Evolutionary conservation across 2,329 filamentous ascomycete genomes (phyloP), one percentile per base, ranked within the genome.

Genomic region (Colletotrichum cereale): DNA sequence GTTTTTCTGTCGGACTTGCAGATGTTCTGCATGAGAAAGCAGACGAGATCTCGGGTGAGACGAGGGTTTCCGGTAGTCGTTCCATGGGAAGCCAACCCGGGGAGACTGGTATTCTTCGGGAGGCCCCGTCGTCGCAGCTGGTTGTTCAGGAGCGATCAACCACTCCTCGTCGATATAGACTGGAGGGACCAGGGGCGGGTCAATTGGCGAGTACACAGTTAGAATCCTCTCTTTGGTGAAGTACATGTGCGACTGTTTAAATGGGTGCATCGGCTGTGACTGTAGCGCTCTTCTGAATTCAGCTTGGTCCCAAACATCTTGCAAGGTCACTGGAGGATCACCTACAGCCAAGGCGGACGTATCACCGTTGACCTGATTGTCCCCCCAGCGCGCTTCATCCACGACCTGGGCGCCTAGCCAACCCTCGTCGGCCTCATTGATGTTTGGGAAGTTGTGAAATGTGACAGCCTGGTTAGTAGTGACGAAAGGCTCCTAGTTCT

Each of bases 401-500:
- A 62, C 38, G 12, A 38, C 11, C 11, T 29, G 63, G 40, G 11
- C 7, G 10, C 14, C 24, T 53, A 47, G 29, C 29, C 26, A 26
- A 31, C n/a, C 16, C 36, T 36, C 61, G 10, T 55, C 21, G 26
- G 21, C 36, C 12, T 44, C 11, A 16, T 36, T 36, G 10, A 8
- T 31, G n/a, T 29, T 36, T 2, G 14, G n/a, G 21, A 16, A 29
- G 40, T 31, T 31, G 34, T 18, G 29, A 61, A 34, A 21, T 34
- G 26, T n/a, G 44, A 31, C 48, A 36, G 58, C 24, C 57, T 63
- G 47, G 38, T 12, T 52, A 31, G 53, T 40, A 44, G 26, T 63
- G 58, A 42, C 40, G 34, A 38, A 26, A 63, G 31, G 55, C 69
- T 69, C 40, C 76, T 79, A 86, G 62, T 79, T 79, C 81, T 83